Conservation (phyloP, 495 filamentous ascomycete genomes). For the Penicillium pancosmium region DNA sequence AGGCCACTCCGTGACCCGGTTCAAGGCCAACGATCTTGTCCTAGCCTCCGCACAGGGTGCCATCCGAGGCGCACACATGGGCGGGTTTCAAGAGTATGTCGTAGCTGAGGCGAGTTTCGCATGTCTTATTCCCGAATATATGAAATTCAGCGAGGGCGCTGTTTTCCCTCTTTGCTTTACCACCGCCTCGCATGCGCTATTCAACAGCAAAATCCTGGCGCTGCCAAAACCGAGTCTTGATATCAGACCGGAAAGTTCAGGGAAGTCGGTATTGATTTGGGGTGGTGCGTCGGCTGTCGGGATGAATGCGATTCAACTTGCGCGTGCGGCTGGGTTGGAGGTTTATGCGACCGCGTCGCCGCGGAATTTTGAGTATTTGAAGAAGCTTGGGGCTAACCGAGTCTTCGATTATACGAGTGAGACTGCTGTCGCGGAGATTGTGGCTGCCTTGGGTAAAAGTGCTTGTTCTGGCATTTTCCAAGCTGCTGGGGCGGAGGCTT, state of each 20-base stretch:
- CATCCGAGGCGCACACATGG: constrained; percentile 23
- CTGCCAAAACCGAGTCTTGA: constrained; percentile 32
- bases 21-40: constrained; percentile 44
- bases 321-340: constrained; percentile 52
- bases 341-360: constrained; percentile 55
- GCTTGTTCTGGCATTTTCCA: constrained; percentile 20
- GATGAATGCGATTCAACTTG: constrained; percentile 59
- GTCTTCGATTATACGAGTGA: constrained; percentile 58
- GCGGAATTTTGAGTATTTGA: constrained; percentile 53
- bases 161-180: constrained; percentile 57
- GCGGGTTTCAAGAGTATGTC: constrained; percentile 54
- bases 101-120: constrained; percentile 36
- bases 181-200: constrained; percentile 58
- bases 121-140: constrained; percentile 45
- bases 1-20: constrained; percentile 33
- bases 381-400: constrained; percentile 51
- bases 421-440: constrained; percentile 33
- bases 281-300: constrained; percentile 62
- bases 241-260: constrained; percentile 16
- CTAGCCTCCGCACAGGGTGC: constrained; percentile 21
- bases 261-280: constrained; percentile 39
- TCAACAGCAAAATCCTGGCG: constrained; percentile 41
- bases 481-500: constrained; percentile 5
- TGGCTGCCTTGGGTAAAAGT: constrained; percentile 6
- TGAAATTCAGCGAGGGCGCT: constrained; percentile 49